Evolutionary conservation across 192 early-diverging fungal genomes (phyloP).

Genomic region (Coemansia sp.): DNA sequence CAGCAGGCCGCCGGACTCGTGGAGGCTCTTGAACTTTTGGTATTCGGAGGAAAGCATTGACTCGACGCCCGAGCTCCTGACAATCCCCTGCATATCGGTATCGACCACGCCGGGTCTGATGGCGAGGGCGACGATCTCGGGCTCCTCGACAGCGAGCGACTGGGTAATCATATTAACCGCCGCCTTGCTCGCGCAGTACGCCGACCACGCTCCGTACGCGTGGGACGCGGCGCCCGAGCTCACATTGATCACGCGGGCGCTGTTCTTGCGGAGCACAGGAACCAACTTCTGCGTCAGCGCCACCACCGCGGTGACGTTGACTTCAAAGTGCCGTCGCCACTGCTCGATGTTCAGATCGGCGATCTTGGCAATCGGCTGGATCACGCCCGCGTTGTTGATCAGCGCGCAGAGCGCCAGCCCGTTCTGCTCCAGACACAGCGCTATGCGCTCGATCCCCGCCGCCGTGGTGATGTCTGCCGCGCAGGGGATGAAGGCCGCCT

Average conservation of each 20-base stretch:
- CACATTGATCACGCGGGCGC: conserved; percentile 69
- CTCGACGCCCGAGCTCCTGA: conserved; percentile 56
- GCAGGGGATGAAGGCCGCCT: conserved; percentile 52
- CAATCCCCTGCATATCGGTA: conserved; percentile 79
- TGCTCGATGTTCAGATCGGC: conserved; percentile 57
- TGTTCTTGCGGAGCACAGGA: conserved; percentile 61
- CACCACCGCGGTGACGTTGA: conserved; percentile 76
- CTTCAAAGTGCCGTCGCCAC: conserved; percentile 66
- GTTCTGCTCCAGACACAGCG: conserved; percentile 68
- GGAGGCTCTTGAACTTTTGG: conserved; percentile 58
- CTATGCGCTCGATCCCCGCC: conserved; percentile 55
- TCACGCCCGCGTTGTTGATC: conserved; percentile 50
- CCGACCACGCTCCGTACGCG: conserved; percentile 69
- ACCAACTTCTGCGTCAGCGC: conserved; percentile 64
- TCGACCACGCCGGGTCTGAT: conserved; percentile 86
- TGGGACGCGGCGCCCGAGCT: conserved; percentile 77
- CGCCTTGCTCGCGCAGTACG: conserved; percentile 84
- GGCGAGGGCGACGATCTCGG: conserved; percentile 63
- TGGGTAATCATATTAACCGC: conserved; percentile 75
- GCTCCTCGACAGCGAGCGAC: conserved; percentile 72
- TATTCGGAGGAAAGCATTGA: conserved; percentile 62
- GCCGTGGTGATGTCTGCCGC: conserved; percentile 60
- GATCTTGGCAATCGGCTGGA: conserved; percentile 71
- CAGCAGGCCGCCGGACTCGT: conserved; percentile 60
- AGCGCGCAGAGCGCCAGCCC: conserved; percentile 46